Percentiles rank a stretch among this genome's conserved stretches.
Evolutionary conservation across 108 stramenopile species (phyloP).

Genomic region (Fragilariopsis cylindrus): DNA sequence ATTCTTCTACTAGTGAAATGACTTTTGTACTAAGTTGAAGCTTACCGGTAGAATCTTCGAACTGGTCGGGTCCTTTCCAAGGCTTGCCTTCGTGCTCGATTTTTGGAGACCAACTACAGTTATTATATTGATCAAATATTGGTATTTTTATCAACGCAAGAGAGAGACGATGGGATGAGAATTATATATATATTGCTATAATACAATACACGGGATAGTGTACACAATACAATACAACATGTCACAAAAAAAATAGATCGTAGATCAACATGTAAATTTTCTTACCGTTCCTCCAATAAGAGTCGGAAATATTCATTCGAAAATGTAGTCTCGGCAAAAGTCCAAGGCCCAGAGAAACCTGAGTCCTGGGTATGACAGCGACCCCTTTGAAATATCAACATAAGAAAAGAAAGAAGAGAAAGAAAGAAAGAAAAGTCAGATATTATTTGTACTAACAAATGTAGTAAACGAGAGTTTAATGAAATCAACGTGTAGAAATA

Average conservation of each 20-base stretch:
- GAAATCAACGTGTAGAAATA: too few species aligned
- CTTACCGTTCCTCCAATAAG: constrained; percentile 78
- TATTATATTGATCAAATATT: too few species aligned
- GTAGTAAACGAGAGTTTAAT: too few species aligned
- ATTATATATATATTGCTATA: background rate
- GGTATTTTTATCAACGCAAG: too few species aligned
- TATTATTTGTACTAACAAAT: background rate
- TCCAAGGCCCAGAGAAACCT: constrained; percentile 94
- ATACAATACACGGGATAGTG: background rate
- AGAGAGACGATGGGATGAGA: background rate
- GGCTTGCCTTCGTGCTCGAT: constrained; percentile 89
- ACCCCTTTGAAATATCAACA: background rate
- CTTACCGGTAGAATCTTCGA: constrained; percentile 85
- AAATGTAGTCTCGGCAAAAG: constrained; percentile 95
- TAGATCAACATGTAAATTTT: background rate
- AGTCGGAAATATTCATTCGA: constrained; percentile 97
- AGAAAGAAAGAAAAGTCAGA: background rate
- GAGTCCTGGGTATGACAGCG: constrained; percentile 86
- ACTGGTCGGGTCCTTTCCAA: constrained; percentile 91
- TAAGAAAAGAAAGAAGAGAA: background rate
- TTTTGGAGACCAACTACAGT: constrained; percentile 55
- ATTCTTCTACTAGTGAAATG: constrained; percentile 12
- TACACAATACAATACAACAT: background rate
- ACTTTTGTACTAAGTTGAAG: constrained; percentile 55
- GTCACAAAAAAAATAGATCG: background rate